These are phyloP conservation scores for Macrolepiota dolichaula DNA, from an alignment of 768 basidiomycete genomes.

Conservation along the genomic window DNA sequence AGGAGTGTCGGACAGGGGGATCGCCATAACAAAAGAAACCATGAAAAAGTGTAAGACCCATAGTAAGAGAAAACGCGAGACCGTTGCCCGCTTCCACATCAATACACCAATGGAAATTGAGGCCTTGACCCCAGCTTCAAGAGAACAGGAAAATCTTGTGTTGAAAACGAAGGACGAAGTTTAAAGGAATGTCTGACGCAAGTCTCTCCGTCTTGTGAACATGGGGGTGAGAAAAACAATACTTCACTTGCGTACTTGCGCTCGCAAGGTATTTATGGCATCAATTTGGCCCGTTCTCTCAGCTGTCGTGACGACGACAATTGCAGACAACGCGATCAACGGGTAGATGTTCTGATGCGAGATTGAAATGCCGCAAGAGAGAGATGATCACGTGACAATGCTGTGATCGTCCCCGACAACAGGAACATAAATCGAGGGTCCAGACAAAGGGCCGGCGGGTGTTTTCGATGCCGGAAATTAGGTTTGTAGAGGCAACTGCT, in stretches of 20 bases:
- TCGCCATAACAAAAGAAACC: background rate
- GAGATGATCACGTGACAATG: background rate
- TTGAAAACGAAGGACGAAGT: background rate
- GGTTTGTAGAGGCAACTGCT: background rate
- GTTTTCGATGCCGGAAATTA: too few species aligned
- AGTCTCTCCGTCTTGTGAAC: background rate
- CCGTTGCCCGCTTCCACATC: conserved; percentile 6
- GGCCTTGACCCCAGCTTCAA: background rate
- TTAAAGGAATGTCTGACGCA: background rate
- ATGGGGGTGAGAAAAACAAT: background rate
- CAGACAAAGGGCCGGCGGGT: too few species aligned
- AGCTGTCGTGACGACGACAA: conserved; percentile 5
- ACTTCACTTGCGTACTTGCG: background rate
- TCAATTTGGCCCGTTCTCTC: background rate
- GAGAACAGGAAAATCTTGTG: background rate
- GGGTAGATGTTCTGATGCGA: background rate
- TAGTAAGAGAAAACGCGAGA: conserved; percentile 4
- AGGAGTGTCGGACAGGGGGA: conserved; percentile 1
- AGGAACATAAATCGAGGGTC: background rate
- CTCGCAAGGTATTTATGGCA: background rate
- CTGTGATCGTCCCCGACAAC: background rate
- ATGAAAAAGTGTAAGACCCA: background rate
- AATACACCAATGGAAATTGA: background rate
- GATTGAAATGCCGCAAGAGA: background rate
- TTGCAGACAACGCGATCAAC: conserved; percentile 1